phyloP scores from a whole-genome alignment of 208 protist genomes.

The Lotmaria passim region DNA sequence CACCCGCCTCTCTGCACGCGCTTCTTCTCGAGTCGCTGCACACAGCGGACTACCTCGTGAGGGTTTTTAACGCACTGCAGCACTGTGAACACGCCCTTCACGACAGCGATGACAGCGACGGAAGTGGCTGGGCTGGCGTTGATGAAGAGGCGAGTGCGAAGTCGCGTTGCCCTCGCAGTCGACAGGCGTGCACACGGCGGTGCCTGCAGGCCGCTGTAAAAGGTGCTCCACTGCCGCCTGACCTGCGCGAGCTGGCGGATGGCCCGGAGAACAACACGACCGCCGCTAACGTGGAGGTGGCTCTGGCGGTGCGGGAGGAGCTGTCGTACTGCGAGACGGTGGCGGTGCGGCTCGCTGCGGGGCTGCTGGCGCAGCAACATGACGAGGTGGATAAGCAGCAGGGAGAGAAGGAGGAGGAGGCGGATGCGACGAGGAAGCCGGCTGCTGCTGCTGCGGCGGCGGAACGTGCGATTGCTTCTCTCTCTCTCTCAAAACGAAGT shows the following conservation, averaged over 20 bases:
- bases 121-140: too few species aligned
- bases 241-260: conserved; percentile 27
- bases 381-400: too few species aligned
- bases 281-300: conserved; percentile 34
- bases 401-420: not conserved
- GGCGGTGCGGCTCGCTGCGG: conserved; percentile 37
- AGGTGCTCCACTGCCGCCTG: conserved; percentile 44
- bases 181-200: conserved; percentile 42
- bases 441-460: not conserved
- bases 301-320: conserved; percentile 60
- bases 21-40: conserved; percentile 57
- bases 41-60: conserved; percentile 62
- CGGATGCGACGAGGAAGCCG: not conserved
- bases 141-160: too few species aligned
- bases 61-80: conserved; percentile 73
- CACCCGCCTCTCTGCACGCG: conserved; percentile 30
- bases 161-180: conserved; percentile 46
- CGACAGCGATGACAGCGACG: conserved; percentile 5
- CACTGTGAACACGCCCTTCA: conserved; percentile 55
- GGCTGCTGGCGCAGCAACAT: conserved; percentile 17
- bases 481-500: not conserved
- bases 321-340: conserved; percentile 67
- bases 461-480: too few species aligned
- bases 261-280: conserved; percentile 36
- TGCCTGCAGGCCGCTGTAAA: conserved; percentile 58